A percentile compares a stretch with the other conserved stretches of the same genome.
phyloP scores from a whole-genome alignment of 139 green algal genomes.

The Micractinium conductrix region DNA sequence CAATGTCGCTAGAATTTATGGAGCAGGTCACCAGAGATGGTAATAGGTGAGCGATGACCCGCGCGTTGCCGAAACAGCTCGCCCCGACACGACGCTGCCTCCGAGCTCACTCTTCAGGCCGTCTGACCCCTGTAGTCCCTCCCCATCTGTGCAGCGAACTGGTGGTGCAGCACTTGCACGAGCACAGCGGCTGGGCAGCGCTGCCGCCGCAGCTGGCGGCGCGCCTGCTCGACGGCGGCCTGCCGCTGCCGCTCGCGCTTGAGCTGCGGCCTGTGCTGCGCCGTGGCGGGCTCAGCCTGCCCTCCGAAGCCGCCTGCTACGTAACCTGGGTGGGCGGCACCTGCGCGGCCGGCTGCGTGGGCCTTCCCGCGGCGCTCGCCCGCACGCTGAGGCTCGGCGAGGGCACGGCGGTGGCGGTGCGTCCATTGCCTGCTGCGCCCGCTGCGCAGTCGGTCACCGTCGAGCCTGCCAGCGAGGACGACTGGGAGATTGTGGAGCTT shows the following conservation, averaged over 20 bases:
- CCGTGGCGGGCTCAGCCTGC: not conserved
- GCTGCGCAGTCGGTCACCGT: constrained; percentile 56
- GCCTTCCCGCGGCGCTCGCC: constrained; percentile 55
- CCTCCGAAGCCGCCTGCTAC: not conserved
- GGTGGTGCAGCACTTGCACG: constrained; percentile 40
- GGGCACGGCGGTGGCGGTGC: constrained; percentile 34
- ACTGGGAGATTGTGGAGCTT: constrained; percentile 90
- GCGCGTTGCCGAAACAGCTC: too few species aligned
- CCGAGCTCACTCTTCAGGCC: too few species aligned
- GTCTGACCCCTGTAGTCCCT: not conserved
- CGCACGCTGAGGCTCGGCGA: constrained; percentile 50
- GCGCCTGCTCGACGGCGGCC: constrained; percentile 22
- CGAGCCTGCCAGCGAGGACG: constrained; percentile 68
- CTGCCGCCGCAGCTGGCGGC: constrained; percentile 44
- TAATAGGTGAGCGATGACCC: too few species aligned
- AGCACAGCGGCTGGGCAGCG: constrained; percentile 61
- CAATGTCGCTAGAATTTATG: too few species aligned
- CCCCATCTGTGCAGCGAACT: constrained; percentile 12
- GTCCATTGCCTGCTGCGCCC: constrained; percentile 49
- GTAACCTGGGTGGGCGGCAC: constrained; percentile 56
- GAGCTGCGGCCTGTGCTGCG: constrained; percentile 36
- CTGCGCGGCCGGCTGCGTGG: constrained; percentile 40
- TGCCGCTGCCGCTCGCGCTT: constrained; percentile 40
- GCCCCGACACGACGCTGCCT: too few species aligned
- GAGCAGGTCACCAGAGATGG: too few species aligned